Base-by-base conservation (phyloP, 805 yeast species). In the Candida ascalaphidarum region DNA sequence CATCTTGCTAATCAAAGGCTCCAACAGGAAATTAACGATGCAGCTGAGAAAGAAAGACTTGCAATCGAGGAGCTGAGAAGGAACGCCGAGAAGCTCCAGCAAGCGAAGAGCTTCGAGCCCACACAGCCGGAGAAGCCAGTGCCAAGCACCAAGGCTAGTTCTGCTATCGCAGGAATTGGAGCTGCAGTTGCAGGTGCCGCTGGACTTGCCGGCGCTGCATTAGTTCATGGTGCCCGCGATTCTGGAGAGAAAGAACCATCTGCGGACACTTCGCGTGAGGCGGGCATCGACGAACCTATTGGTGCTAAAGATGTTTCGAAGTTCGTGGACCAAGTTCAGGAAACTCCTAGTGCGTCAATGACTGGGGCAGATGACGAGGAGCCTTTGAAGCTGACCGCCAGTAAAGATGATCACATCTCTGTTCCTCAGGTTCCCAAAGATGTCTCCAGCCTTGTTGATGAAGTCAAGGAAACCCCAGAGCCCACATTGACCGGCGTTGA, bases 351-450 rank as follows among this genome's bases (percentile, higher is more conserved):
- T 22, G 45, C 44, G 15, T 54, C 42, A 26, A 27, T 51, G 37
- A 54, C 58, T 5, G 59, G 59, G 5, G 31, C 37, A 17, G 44
- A 37, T 11, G 35, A 35, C 17, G 18, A 7, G 8, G 18, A 17
- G 18, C 17, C 26, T 45, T 13, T 14, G n/a, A 14, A 17, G 16
- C 17, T 7, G 11, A 17, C n/a, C 19, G 16, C 7, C 8, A 23
- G 5, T 5, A 23, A 11, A 12, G 52, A 51, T 14, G 53, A 70
- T 13, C 71, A 70, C 26, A 61, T 17, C n/a, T 28, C 23, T n/a
- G 21, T 28, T 12, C 20, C 18, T 11, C 24, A 17, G n/a, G 21
- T 14, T 19, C 20, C 18, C 22, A 4, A 11, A 22, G 17, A 21
- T 19, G n/a, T n/a, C n/a, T n/a, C n/a, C n/a, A n/a, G n/a, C n/a